Conservation (phyloP, 2,329 filamentous ascomycete genomes). For the Botrytis elliptica region DNA sequence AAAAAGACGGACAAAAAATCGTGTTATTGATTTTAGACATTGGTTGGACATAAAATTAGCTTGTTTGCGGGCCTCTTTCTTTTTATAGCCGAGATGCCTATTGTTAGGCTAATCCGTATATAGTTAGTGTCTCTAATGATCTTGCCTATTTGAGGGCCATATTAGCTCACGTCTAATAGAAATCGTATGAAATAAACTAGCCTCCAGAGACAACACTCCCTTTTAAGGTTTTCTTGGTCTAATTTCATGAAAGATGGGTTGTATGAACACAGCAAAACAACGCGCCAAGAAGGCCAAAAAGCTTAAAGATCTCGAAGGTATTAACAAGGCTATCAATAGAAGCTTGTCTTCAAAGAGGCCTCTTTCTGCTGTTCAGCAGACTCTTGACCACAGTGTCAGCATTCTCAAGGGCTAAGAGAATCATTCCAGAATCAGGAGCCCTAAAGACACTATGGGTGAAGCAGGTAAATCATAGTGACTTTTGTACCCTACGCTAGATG, state of each 20-base stretch:
- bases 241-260: not conserved
- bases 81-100: not conserved
- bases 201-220: not conserved
- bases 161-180: no score
- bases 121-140: not conserved
- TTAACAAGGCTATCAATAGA: not conserved
- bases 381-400: not conserved
- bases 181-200: no score
- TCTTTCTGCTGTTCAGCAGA: not conserved
- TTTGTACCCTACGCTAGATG: rapidly evolving
- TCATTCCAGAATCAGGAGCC: not conserved
- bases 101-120: no score
- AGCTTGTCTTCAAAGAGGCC: not conserved
- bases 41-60: not conserved
- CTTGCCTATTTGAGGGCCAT: no score
- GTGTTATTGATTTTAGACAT: not conserved
- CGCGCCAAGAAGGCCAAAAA: not conserved
- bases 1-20: not conserved
- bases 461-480: not conserved
- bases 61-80: not conserved
- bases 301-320: no score
- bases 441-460: not conserved
- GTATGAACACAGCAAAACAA: not conserved
- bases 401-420: not conserved
- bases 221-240: not conserved